These are phyloP conservation scores for Epichloe hybrida DNA, from an alignment of 2,329 filamentous ascomycete species.

Conservation along the genomic window DNA sequence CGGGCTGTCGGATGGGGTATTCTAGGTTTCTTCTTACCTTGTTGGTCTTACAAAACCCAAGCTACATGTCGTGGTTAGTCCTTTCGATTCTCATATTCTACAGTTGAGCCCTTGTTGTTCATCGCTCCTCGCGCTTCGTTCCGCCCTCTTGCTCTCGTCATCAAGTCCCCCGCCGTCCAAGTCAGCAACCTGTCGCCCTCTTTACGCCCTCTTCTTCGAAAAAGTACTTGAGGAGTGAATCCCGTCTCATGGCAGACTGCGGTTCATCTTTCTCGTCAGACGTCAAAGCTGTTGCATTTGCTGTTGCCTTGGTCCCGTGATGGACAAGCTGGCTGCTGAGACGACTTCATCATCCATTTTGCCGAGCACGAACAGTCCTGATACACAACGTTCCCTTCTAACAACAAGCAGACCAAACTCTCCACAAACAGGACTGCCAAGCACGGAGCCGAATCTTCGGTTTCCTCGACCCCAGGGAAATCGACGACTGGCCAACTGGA, in stretches of 20 bases:
- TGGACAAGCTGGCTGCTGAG: constrained; percentile 32
- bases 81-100: constrained; percentile 3
- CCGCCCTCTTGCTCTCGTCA: constrained; percentile 1
- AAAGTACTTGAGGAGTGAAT: neutral
- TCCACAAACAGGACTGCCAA: constrained; percentile 16
- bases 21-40: neutral
- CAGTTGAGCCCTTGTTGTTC: neutral
- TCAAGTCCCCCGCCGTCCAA: neutral
- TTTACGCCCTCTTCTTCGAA: neutral
- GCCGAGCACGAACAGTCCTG: constrained; percentile 15
- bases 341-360: constrained; percentile 13
- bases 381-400: constrained; percentile 16
- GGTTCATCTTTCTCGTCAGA: constrained; percentile 12
- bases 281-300: constrained; percentile 5
- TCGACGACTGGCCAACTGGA: constrained; percentile 43
- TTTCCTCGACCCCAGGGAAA: constrained; percentile 44
- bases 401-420: constrained; percentile 8
- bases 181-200: neutral
- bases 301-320: constrained; percentile 26
- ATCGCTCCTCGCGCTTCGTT: neutral
- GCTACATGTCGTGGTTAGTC: constrained; percentile 4
- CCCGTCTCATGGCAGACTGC: constrained; percentile 8
- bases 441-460: constrained; percentile 36
- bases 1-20: neutral
- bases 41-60: neutral